Evolutionary conservation across 805 yeast species (phyloP).

Genomic region (Saccharomycopsis sp.): DNA sequence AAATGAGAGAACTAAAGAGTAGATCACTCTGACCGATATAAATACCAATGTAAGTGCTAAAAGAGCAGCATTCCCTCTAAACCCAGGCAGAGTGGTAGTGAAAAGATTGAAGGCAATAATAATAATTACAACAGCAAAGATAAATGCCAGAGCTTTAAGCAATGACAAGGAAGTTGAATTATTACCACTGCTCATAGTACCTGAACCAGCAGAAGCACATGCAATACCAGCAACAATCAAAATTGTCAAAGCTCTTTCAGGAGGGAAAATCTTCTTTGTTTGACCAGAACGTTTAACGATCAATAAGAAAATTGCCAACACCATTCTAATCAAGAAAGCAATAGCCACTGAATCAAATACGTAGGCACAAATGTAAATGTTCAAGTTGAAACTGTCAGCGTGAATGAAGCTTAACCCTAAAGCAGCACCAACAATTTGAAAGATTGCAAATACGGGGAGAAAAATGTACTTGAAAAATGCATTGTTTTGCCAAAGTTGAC

Average conservation of each 20-base stretch:
- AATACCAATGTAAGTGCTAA: background rate
- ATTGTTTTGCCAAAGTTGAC: background rate
- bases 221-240: slow-evolving; percentile 1
- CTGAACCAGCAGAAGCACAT: background rate
- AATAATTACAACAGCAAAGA: background rate
- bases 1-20: background rate
- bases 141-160: background rate
- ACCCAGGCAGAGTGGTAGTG: too few species aligned
- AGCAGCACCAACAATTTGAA: background rate
- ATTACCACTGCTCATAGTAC: background rate
- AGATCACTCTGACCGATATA: background rate
- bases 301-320: background rate
- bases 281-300: background rate
- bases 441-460: background rate
- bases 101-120: background rate
- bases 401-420: background rate
- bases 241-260: background rate
- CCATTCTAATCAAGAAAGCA: background rate
- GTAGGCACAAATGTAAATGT: background rate
- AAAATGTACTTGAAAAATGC: background rate
- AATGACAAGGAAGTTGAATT: background rate
- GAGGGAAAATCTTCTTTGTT: background rate
- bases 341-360: background rate
- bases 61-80: too few species aligned
- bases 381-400: background rate